Evolutionary conservation across 352 stramenopile genomes (phyloP), one percentile per base, ranked within the genome.

Genomic region (Peronospora farinosa): DNA sequence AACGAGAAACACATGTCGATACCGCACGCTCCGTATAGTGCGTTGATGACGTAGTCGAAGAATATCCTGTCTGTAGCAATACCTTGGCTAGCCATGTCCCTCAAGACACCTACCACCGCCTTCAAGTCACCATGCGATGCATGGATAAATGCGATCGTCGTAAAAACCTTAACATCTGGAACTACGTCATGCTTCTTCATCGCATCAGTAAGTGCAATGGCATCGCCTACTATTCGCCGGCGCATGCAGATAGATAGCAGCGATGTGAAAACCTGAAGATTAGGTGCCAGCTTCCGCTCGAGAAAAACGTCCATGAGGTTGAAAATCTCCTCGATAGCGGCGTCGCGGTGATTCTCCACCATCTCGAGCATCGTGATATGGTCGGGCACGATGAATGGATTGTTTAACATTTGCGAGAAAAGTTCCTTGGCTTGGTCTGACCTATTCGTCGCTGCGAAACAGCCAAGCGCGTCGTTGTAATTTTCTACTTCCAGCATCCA

Each of bases 291-390:
- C 1, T 71, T 55, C 46, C 70, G 67, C 30, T 86, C 69, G 6
- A 91, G 60, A 43, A 91, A 87, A 12, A 72, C 42, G 37, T 88
- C 71, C 74, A 91, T 83, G 32, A 88, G 63, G 23, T 69, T 38
- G 46, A 86, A 87, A 37, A 91, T 47, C 9, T 91, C 74, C 9
- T 69, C 57, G 28, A 87, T 73, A 10, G 79, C 59, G 13, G 72
- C 71, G 2, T 82, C 58, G 16, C 69, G 63, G 41, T 91, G 71
- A 33, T 74, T 87, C 45, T 88, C 73, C 15, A 88, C 79, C 62
- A 88, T 77, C 48, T 84, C 69, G 19, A 87, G 52, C 77, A 91
- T 91, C 46, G 79, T 91, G 40, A 86, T 76, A 50, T 80, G 67
- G 46, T 88, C 69, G 0, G 77, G 79, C 17, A 49, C 33, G 8